A percentile compares a stretch with the other conserved stretches of the same genome.
These are phyloP conservation scores for Vanrija sp. DNA, from an alignment of 1,284 basidiomycete genomes.

Conservation along the genomic window DNA sequence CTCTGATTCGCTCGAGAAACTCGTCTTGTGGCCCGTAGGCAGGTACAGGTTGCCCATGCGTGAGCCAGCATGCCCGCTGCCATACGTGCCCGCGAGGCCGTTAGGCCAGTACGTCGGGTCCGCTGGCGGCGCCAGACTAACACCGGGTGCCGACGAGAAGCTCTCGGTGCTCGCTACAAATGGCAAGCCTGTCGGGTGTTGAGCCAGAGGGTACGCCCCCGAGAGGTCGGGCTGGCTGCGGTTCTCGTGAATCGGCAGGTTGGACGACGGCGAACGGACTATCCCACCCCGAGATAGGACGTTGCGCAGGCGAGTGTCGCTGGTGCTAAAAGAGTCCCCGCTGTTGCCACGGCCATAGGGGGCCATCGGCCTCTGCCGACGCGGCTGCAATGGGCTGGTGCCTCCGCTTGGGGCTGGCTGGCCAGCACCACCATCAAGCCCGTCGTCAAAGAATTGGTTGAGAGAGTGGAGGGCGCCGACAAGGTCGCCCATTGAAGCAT, in stretches of 20 bases:
- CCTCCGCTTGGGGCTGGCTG: background rate
- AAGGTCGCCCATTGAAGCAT: slow-evolving; percentile 66
- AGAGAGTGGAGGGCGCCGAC: slow-evolving; percentile 83
- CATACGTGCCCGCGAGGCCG: background rate
- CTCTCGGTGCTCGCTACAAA: background rate
- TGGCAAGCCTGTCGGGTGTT: background rate
- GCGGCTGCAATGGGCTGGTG: background rate
- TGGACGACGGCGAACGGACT: slow-evolving; percentile 5
- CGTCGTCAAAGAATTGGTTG: slow-evolving; percentile 76
- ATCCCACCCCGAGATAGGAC: slow-evolving; percentile 8
- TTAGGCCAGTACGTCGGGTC: background rate
- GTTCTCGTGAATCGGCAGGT: background rate
- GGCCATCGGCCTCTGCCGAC: background rate
- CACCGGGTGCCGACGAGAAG: background rate
- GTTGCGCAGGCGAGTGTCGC: slow-evolving; percentile 3
- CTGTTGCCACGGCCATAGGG: slow-evolving; percentile 6
- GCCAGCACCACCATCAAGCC: slow-evolving; percentile 19
- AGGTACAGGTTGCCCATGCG: slow-evolving; percentile 8
- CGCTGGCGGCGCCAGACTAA: background rate
- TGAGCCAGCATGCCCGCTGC: background rate
- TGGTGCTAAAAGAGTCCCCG: slow-evolving; percentile 5
- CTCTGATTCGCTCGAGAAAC: slow-evolving; percentile 21
- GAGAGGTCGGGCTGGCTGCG: background rate
- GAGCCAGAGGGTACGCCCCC: background rate
- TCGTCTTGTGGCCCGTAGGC: slow-evolving; percentile 8